Conservation (phyloP, 176 grass and related monocot genomes). For the Cymbopogon citratus region DNA sequence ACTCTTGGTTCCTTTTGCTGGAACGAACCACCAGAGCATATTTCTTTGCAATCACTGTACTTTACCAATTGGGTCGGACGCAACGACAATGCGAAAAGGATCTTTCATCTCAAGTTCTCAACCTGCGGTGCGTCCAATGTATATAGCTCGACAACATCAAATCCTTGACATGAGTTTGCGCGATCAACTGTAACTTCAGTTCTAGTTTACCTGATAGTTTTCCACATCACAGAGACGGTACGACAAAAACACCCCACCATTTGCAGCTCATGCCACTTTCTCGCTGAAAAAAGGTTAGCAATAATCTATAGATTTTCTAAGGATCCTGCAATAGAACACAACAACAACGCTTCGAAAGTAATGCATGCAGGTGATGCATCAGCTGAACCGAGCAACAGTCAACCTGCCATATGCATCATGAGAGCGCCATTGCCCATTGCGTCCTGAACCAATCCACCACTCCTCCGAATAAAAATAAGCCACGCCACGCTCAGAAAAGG, state of each 20-base stretch:
- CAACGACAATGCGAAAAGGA: slow-evolving; percentile 20
- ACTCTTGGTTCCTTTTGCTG: background rate
- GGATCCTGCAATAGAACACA: background rate
- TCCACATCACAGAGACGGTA: background rate
- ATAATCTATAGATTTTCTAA: background rate
- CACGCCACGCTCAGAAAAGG: background rate
- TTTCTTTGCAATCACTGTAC: slow-evolving; percentile 19
- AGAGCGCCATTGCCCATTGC: background rate
- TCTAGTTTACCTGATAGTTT: background rate
- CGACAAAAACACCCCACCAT: background rate
- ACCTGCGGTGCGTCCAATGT: background rate
- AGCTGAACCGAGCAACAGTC: background rate
- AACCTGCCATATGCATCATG: background rate
- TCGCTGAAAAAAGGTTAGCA: background rate
- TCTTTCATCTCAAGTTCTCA: slow-evolving; percentile 38
- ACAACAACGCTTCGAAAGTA: background rate
- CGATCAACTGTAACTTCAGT: background rate
- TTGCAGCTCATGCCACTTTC: background rate
- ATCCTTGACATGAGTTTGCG: background rate
- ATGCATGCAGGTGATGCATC: background rate
- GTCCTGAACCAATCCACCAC: slow-evolving; percentile 20
- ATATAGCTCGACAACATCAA: background rate
- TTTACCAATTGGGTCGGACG: background rate
- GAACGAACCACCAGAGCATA: background rate
- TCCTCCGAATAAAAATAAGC: slow-evolving; percentile 1